A percentile compares a stretch with the other conserved stretches of the same genome.
These are phyloP conservation scores for Ceratobasidium sp. DNA, from an alignment of 1,284 basidiomycete species.

Conservation along the genomic window DNA sequence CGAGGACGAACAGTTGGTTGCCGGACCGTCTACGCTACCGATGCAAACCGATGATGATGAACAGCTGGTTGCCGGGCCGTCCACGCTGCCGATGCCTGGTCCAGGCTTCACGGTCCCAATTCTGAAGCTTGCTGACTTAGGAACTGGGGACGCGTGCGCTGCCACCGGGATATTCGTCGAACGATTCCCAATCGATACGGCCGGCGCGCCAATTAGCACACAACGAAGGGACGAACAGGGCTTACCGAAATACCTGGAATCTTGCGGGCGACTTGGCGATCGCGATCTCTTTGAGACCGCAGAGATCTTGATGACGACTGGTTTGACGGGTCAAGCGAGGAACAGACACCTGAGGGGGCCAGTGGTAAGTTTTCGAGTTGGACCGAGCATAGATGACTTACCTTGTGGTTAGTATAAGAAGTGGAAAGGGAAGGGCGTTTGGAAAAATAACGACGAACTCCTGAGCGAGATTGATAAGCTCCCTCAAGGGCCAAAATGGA, in stretches of 20 bases:
- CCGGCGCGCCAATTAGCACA: slow-evolving; percentile 19
- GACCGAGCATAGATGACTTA: background rate
- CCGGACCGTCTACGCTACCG: background rate
- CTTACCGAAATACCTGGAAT: background rate
- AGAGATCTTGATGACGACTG: slow-evolving; percentile 34
- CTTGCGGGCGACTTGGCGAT: background rate
- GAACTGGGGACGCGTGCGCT: background rate
- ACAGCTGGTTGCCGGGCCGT: background rate
- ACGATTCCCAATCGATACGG: slow-evolving; percentile 2
- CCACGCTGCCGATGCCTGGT: background rate
- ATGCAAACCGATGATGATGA: no score
- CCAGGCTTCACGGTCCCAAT: background rate
- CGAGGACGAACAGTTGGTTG: background rate
- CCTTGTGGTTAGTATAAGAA: background rate
- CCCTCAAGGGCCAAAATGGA: slow-evolving; percentile 20
- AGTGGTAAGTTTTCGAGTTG: no score
- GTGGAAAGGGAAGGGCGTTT: slow-evolving; percentile 4
- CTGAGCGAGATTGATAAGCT: background rate
- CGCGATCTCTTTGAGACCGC: slow-evolving; percentile 11
- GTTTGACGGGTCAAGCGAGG: background rate
- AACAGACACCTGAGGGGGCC: background rate
- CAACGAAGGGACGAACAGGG: background rate
- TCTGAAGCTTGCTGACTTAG: no score
- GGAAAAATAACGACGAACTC: slow-evolving; percentile 14
- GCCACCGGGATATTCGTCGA: slow-evolving; percentile 11